phyloP scores from a whole-genome alignment of 768 basidiomycete genomes.

The Boletales sp. region DNA sequence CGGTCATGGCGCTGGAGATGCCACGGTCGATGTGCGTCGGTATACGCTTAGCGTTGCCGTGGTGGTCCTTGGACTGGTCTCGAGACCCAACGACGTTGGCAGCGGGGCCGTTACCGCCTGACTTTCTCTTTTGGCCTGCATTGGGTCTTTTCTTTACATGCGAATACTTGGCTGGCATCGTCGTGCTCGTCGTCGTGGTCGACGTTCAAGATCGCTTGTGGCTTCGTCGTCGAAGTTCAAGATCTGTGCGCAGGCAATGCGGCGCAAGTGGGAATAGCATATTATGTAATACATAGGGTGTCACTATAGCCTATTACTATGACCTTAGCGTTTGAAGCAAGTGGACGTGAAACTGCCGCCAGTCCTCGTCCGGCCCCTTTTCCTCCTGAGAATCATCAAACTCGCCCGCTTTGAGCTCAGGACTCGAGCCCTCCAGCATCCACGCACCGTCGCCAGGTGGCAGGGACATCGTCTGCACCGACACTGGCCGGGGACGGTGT shows the following conservation, averaged over 20 bases:
- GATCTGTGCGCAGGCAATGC: conserved; percentile 18
- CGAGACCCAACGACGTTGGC: conserved; percentile 14
- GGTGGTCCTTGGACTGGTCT: conserved; percentile 22
- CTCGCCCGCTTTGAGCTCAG: conserved; percentile 27
- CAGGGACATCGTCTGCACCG: conserved; percentile 31
- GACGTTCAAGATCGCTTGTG: conserved; percentile 2
- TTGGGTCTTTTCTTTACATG: conserved; percentile 66
- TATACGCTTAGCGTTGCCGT: conserved; percentile 31
- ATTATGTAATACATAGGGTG: conserved; percentile 16
- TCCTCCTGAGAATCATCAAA: conserved; percentile 22
- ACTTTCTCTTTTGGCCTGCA: conserved; percentile 46
- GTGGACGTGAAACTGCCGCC: conserved; percentile 56
- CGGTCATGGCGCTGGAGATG: conserved; percentile 52
- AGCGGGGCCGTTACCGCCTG: conserved; percentile 6
- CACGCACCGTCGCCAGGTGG: conserved; percentile 35
- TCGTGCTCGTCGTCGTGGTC: conserved; percentile 5
- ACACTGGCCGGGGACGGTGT: conserved; percentile 15
- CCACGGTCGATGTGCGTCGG: conserved; percentile 52
- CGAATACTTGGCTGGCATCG: conserved; percentile 71
- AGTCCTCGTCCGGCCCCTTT: conserved; percentile 32
- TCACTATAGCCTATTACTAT: background rate
- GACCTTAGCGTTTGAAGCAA: conserved; percentile 24
- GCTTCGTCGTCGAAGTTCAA: background rate
- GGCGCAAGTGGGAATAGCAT: background rate
- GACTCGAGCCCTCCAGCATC: conserved; percentile 39